Conservation (phyloP, 208 protist genomes). For the Trypanosoma caninum region DNA sequence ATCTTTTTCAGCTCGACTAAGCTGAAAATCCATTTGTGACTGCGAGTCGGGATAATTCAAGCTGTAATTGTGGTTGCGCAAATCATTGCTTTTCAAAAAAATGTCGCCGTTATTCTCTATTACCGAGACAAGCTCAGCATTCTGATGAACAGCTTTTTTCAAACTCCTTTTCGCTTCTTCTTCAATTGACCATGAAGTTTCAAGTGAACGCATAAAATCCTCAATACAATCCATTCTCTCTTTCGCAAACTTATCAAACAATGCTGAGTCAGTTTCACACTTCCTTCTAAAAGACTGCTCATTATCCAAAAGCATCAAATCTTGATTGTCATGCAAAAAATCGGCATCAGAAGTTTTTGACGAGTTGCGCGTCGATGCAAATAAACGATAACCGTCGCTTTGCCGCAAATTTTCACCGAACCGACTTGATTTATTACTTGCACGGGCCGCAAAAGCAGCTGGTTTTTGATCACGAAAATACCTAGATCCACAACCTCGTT, state of each 20-base stretch:
- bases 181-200: slow-evolving; percentile 60
- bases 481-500: no score
- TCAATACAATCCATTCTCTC: slow-evolving; percentile 74
- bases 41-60: slow-evolving; percentile 39
- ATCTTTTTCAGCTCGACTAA: slow-evolving; percentile 16
- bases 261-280: not conserved
- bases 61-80: slow-evolving; percentile 27
- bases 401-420: slow-evolving; percentile 46
- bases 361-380: not conserved
- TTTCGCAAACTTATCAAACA: slow-evolving; percentile 39
- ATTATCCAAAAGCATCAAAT: slow-evolving; percentile 12
- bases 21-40: slow-evolving; percentile 25
- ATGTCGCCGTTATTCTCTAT: slow-evolving; percentile 31
- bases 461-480: slow-evolving; percentile 16
- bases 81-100: slow-evolving; percentile 74
- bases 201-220: slow-evolving; percentile 71
- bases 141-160: slow-evolving; percentile 24
- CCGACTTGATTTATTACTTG: slow-evolving; percentile 30
- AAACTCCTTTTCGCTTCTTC: slow-evolving; percentile 38
- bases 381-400: slow-evolving; percentile 31
- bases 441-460: slow-evolving; percentile 33
- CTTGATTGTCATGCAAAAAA: slow-evolving; percentile 7
- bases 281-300: slow-evolving; percentile 3
- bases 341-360: slow-evolving; percentile 8
- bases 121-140: slow-evolving; percentile 13